phyloP scores from a whole-genome alignment of 73 alveolate genomes.

The Paramecium sexaurelia region DNA sequence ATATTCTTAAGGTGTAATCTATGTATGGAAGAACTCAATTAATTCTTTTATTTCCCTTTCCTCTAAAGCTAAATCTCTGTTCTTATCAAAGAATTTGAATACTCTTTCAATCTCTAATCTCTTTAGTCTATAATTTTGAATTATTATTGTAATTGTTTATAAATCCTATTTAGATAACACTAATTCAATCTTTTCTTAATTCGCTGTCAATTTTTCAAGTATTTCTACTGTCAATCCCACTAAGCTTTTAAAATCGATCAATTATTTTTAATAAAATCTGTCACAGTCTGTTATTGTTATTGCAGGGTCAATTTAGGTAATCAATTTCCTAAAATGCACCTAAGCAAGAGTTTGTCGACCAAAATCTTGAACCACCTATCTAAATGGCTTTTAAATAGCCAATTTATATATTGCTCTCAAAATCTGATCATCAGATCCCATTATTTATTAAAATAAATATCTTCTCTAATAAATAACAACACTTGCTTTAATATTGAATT shows the following conservation, averaged over 20 bases:
- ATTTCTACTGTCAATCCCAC: not conserved
- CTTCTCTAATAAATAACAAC: not conserved
- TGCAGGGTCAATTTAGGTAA: not conserved
- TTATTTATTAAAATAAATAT: not conserved
- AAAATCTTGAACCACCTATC: not conserved
- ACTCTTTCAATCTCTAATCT: not conserved
- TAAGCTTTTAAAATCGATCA: not conserved
- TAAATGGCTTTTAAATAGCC: not conserved
- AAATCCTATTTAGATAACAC: not conserved
- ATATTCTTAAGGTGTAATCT: constrained; percentile 5
- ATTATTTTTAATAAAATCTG: not conserved
- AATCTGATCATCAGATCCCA: not conserved
- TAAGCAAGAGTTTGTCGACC: constrained; percentile 1
- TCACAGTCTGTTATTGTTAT: not conserved
- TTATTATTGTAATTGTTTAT: not conserved
- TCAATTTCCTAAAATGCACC: not conserved
- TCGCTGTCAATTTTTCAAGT: not conserved
- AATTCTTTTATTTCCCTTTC: constrained; percentile 3
- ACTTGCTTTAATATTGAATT: not conserved
- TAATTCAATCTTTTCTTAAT: not conserved
- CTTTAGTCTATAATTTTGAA: not conserved
- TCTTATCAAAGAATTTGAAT: not conserved
- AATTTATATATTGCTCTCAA: not conserved
- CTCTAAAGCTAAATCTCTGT: not conserved
- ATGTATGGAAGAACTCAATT: not conserved